Conservation (phyloP, 768 basidiomycete genomes). For the Mycena pura region DNA sequence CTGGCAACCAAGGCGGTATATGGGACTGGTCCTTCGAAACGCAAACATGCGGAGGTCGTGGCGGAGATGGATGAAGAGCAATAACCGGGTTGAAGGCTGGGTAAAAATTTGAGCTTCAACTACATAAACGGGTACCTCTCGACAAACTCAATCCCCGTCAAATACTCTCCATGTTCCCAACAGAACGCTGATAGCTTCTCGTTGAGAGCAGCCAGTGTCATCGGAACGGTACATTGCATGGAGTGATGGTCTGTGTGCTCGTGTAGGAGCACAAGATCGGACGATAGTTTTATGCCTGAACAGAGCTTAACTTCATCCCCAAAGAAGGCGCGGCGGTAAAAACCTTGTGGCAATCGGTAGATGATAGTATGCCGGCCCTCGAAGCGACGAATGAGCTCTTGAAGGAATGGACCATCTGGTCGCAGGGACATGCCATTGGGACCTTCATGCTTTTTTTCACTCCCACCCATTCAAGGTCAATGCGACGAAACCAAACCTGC, state of each 20-base stretch:
- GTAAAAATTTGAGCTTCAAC: too few relatives aligned
- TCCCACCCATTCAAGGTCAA: too few relatives aligned
- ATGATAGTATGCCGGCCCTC: not conserved
- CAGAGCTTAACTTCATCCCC: not conserved
- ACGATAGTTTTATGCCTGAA: not conserved
- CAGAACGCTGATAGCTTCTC: slow-evolving; percentile 1
- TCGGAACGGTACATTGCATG: not conserved
- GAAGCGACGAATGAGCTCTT: not conserved
- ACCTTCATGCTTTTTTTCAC: too few relatives aligned
- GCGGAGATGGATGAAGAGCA: too few relatives aligned
- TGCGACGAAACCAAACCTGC: not conserved
- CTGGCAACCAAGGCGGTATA: slow-evolving; percentile 70
- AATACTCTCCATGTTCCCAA: not conserved
- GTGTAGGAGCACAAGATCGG: not conserved
- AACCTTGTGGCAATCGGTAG: not conserved
- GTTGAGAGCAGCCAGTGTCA: slow-evolving; percentile 1
- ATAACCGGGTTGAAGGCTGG: too few relatives aligned
- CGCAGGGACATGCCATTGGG: not conserved
- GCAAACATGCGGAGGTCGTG: slow-evolving; percentile 42
- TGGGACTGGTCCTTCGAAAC: slow-evolving; percentile 43
- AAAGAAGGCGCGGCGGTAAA: not conserved
- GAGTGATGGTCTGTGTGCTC: not conserved
- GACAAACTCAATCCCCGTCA: not conserved
- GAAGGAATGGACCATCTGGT: not conserved
- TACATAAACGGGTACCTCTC: slow-evolving; percentile 2